phyloP scores from a whole-genome alignment of 768 basidiomycete species.

The Nidularia pulvinata region DNA sequence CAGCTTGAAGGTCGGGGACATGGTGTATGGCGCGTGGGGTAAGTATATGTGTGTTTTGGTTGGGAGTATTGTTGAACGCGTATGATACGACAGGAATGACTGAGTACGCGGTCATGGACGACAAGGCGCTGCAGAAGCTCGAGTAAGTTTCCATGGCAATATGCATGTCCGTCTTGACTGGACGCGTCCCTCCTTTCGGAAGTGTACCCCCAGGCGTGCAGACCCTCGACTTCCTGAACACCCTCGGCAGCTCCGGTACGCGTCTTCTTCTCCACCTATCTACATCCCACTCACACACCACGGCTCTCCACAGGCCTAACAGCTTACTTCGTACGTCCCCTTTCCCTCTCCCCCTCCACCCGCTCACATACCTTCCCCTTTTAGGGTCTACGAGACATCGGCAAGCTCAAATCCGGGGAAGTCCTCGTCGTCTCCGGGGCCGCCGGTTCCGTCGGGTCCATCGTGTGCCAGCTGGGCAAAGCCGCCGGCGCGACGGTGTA shows the following conservation, averaged over 20 bases:
- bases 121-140: constrained; percentile 48
- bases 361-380: neutral
- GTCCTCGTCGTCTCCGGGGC: constrained; percentile 87
- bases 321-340: constrained; percentile 76
- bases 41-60: constrained; percentile 14
- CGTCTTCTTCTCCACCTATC: neutral
- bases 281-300: neutral
- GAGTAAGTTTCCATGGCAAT: constrained; percentile 37
- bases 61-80: neutral
- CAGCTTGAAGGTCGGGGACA: constrained; percentile 61
- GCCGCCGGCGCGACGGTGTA: constrained; percentile 78
- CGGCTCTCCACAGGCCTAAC: constrained; percentile 58
- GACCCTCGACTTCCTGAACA: constrained; percentile 79
- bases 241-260: constrained; percentile 74
- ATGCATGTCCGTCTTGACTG: too few relatives aligned
- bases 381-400: constrained; percentile 83
- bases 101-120: constrained; percentile 67
- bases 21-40: constrained; percentile 68
- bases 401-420: constrained; percentile 80
- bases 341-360: neutral
- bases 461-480: constrained; percentile 86
- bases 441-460: constrained; percentile 86
- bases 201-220: constrained; percentile 62
- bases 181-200: neutral
- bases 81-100: constrained; percentile 59